Evolutionary conservation across 2,329 filamentous ascomycete species (phyloP), one percentile per base, ranked within the genome.

Genomic region (Penicillium sp.): DNA sequence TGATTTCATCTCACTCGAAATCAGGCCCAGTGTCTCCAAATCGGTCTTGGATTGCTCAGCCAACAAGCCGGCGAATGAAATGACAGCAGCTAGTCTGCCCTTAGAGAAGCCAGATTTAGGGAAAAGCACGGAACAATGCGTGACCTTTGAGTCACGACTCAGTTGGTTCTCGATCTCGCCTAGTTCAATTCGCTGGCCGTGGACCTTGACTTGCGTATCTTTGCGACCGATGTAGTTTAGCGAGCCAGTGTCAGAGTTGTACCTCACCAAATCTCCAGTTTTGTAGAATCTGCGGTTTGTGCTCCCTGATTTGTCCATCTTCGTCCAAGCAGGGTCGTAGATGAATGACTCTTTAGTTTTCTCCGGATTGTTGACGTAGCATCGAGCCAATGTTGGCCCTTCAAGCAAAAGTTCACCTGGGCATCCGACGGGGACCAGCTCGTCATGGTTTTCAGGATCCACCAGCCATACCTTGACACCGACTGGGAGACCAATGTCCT

Each of bases 191-290:
- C 87, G 77, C 61, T 84, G 87, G 26, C 89, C 90, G 11, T 81
- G 79, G 27, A 90, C 74, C 72, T 90, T 90, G 53, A 88, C 82
- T 69, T 87, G 86, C n/a, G 82, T 82, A 64, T 90, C 87, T 62
- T 86, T 87, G 48, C 88, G 80, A 16, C 86, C 86, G 39, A 87
- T 57, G 58, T 73, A 76, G 13, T 67, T 70, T n/a, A 76, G 60
- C 3, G 72, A 68, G 26, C 74, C 74, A 39, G 60, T 56, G 24
- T 73, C 69, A 0, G 70, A 71, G 44, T 74, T 75, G 48, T 74
- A 75, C 31, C 73, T 67, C 53, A 73, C 74, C 50, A 77, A 53
- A 57, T 77, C 75, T 8, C 75, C 75, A 11, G 75, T 77, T 58
- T 75, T 75, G 60, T 77, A 77, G 33, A 77, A 71, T 58, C 73